Conservation (phyloP, 306 rosid genomes). For the Medicago lupulina region DNA sequence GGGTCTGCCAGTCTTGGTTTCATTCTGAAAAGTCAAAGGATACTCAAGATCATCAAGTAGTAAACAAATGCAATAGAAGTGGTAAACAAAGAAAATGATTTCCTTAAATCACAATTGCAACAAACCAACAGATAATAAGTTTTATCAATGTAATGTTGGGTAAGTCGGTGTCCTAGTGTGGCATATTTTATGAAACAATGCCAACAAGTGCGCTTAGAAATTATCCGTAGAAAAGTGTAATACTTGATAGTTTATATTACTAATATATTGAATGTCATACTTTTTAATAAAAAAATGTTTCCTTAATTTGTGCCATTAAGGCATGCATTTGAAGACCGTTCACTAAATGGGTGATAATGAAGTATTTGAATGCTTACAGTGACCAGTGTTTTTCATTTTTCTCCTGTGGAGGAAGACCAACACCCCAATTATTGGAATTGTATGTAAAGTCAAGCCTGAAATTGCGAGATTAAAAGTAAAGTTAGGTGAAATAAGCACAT, state of each 20-base stretch:
- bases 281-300: not conserved
- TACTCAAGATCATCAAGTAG: constrained; percentile 29
- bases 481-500: constrained; percentile 34
- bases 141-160: not conserved
- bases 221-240: not conserved
- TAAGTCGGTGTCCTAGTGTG: constrained; percentile 3
- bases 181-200: not conserved
- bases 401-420: constrained; percentile 88
- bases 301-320: not conserved
- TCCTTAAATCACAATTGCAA: constrained; percentile 24
- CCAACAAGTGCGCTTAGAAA: not conserved
- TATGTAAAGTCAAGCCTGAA: constrained; percentile 89
- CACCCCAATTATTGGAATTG: constrained; percentile 88
- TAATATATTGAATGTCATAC: not conserved
- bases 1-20: constrained; percentile 90
- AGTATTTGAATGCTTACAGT: constrained; percentile 60
- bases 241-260: not conserved
- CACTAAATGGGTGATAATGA: not conserved
- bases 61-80: constrained; percentile 18
- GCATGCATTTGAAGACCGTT: not conserved
- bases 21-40: constrained; percentile 60
- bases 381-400: constrained; percentile 90
- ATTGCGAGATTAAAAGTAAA: constrained; percentile 31
- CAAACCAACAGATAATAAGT: constrained; percentile 9
- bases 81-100: constrained; percentile 33